Evolutionary conservation across 2,329 filamentous ascomycete species (phyloP), one percentile per base, ranked within the genome.

Genomic region (Fusarium nisikadoi): DNA sequence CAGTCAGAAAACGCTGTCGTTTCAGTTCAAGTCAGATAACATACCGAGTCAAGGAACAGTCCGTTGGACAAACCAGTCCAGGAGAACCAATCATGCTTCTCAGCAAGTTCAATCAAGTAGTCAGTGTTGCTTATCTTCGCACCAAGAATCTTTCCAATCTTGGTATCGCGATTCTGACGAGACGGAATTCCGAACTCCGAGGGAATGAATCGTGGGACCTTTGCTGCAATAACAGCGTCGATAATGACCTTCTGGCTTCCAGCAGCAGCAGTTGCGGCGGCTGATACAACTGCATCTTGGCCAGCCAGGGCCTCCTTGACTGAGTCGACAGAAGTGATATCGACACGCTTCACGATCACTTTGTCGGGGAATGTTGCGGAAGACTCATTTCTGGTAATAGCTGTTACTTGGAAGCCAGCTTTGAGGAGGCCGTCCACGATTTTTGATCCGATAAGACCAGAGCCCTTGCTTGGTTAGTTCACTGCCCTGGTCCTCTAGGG

Each of bases 101-200:
- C 5, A 2, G 62, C 55, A 29, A 67, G 64, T 10, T 67, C 46
- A 25, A 67, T 43, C 36, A 67, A 31, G 20, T 67, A 67, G 35
- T 67, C 62, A 13, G 62, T 67, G 9, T 67, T 67, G 8, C 42
- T 16, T 1, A 67, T 23, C 41, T 67, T 67, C 1, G 46, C 50
- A 2, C 25, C 3, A 3, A 67, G 29, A 8, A 67, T 47, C 2
- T 41, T 53, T 2, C 62, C 62, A 5, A 68, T 68, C 17, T 68
- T 68, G 7, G 29, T 50, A 1, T 68, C 33, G 5, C 63, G 25
- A 3, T 68, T 55, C 10, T 50, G 33, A 5, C 54, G 62, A 17
- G 64, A 67, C 2, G 64, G 64, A 5, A 68, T 33, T 16, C 65
- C 65, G 9, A 68, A 68, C 4, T 68, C 65, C 0, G 65, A 68